Evolutionary conservation across 805 yeast genomes (phyloP).

Genomic region (Monosporozyma yasuniensis): DNA sequence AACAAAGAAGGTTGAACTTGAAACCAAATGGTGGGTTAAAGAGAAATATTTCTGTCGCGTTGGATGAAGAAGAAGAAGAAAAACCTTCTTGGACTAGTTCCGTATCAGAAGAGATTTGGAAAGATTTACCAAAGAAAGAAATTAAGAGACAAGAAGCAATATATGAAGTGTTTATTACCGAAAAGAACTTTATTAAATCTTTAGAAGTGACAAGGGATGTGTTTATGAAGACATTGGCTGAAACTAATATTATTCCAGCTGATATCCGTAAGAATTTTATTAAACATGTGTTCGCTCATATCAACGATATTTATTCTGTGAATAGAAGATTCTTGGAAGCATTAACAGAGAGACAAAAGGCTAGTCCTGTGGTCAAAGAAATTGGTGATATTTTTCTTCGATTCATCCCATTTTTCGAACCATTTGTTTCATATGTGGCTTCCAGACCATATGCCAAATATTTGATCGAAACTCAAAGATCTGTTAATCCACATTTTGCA

Average conservation of each 20-base stretch:
- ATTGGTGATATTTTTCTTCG: slow-evolving; percentile 85
- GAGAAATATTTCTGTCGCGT: slow-evolving; percentile 41
- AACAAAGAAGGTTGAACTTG: slow-evolving; percentile 85
- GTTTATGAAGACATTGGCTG: slow-evolving; percentile 85
- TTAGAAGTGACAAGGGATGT: slow-evolving; percentile 87
- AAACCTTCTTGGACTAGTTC: slow-evolving; percentile 90
- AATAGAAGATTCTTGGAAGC: slow-evolving; percentile 85
- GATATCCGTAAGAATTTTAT: slow-evolving; percentile 85
- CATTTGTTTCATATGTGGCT: slow-evolving; percentile 88
- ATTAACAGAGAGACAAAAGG: slow-evolving; percentile 75
- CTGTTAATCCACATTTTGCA: slow-evolving; percentile 84
- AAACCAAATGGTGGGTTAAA: slow-evolving; percentile 79
- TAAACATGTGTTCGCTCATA: slow-evolving; percentile 84
- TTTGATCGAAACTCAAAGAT: slow-evolving; percentile 88
- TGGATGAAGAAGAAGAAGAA: slow-evolving; percentile 45
- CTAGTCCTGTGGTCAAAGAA: slow-evolving; percentile 72
- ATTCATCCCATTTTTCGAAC: slow-evolving; percentile 78
- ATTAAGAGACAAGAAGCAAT: slow-evolving; percentile 91
- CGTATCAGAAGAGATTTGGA: slow-evolving; percentile 72
- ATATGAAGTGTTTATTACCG: slow-evolving; percentile 87
- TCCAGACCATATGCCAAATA: slow-evolving; percentile 92
- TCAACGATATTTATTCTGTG: slow-evolving; percentile 74
- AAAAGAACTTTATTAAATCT: slow-evolving; percentile 90
- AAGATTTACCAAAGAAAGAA: slow-evolving; percentile 71
- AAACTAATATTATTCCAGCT: slow-evolving; percentile 79